Percentiles rank a stretch among this genome's conserved stretches.
Conservation (phyloP, 2,329 filamentous ascomycete genomes). For the Fusarium devonianum region DNA sequence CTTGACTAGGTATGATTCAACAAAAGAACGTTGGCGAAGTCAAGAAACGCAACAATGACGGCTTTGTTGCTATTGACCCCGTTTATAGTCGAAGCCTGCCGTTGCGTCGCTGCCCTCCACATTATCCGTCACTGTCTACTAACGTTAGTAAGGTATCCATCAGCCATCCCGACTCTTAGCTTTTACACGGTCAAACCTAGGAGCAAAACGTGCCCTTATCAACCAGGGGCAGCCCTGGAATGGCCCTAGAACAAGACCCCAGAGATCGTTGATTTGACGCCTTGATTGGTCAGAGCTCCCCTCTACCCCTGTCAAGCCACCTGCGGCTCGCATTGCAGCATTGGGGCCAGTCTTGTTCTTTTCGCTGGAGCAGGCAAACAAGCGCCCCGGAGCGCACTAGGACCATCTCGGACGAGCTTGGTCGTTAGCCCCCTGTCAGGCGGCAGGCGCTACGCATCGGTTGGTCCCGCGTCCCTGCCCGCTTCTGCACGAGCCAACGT, state of each 20-base stretch:
- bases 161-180: slow-evolving; percentile 10
- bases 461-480: slow-evolving; percentile 57
- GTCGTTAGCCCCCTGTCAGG: slow-evolving; percentile 33
- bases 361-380: slow-evolving; percentile 42
- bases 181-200: slow-evolving; percentile 6
- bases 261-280: neutral
- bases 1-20: slow-evolving; percentile 1
- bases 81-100: slow-evolving; percentile 2
- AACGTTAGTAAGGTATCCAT: too few species aligned
- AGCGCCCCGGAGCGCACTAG: slow-evolving; percentile 5
- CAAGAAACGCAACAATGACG: neutral
- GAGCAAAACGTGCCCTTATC: neutral
- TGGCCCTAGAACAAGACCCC: slow-evolving; percentile 15
- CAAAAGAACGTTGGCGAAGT: neutral
- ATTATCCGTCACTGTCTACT: too few species aligned
- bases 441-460: slow-evolving; percentile 50
- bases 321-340: slow-evolving; percentile 43
- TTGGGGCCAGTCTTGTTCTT: slow-evolving; percentile 52
- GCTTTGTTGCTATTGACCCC: slow-evolving; percentile 1
- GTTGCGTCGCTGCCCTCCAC: too few species aligned
- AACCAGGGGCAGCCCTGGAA: slow-evolving; percentile 11
- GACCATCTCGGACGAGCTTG: neutral
- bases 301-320: slow-evolving; percentile 25
- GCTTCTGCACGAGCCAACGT: slow-evolving; percentile 53
- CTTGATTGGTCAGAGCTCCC: slow-evolving; percentile 22